phyloP scores from a whole-genome alignment of 148 eudicot genomes.

The Pharnaceum exiguum region DNA sequence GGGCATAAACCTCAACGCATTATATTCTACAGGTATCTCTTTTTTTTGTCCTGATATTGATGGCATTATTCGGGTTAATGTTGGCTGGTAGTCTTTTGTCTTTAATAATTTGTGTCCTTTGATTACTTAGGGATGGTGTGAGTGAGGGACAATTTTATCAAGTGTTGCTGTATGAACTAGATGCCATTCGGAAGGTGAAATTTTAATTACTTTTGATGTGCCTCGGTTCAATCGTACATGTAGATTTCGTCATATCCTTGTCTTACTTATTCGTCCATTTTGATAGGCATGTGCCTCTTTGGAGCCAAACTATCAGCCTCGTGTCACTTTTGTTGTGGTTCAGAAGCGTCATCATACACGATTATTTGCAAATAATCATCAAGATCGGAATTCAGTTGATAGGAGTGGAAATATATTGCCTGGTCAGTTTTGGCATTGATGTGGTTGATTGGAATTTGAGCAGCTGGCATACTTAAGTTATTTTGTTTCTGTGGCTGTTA shows the following conservation, averaged over 20 bases:
- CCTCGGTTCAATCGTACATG: too few species aligned
- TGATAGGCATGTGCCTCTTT: constrained; percentile 75
- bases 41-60: background rate
- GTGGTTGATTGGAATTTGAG: background rate
- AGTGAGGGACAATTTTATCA: constrained; percentile 89
- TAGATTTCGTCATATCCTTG: background rate
- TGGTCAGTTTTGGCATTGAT: constrained; percentile 29
- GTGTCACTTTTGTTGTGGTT: constrained; percentile 87
- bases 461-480: background rate
- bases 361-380: constrained; percentile 68
- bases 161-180: constrained; percentile 70
- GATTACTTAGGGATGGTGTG: constrained; percentile 59
- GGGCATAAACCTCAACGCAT: constrained; percentile 70
- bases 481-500: background rate
- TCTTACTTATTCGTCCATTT: background rate
- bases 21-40: constrained; percentile 71
- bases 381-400: constrained; percentile 48
- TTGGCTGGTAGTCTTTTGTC: background rate
- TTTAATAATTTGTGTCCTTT: background rate
- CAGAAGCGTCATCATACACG: constrained; percentile 93
- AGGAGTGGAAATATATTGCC: constrained; percentile 75
- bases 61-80: background rate
- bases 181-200: constrained; percentile 69
- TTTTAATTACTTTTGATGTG: too few species aligned
- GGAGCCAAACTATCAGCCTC: constrained; percentile 91